Evolutionary conservation across 2,329 filamentous ascomycete genomes (phyloP).

Genomic region (Beauveria rudraprayagi): DNA sequence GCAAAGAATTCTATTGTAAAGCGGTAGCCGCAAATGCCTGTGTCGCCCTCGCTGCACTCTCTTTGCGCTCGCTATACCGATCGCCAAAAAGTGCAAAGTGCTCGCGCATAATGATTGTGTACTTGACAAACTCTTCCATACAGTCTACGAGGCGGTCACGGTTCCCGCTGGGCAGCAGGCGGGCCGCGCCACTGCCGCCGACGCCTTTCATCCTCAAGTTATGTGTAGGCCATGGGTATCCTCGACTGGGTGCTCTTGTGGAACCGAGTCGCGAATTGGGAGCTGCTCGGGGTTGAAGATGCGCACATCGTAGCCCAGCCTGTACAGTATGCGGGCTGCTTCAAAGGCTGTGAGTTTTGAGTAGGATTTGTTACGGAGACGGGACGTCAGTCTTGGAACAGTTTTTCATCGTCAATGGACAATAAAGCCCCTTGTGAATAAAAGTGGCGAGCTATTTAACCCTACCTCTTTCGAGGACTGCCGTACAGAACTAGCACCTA

Average conservation of each 20-base stretch:
- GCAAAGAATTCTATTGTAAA: background rate
- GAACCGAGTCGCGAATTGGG: constrained; percentile 55
- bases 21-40: background rate
- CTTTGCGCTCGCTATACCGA: constrained; percentile 47
- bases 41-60: background rate
- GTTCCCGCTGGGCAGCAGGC: constrained; percentile 48
- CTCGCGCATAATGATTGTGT: constrained; percentile 55
- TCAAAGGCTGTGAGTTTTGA: constrained; percentile 53
- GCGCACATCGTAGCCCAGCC: constrained; percentile 58
- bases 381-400: background rate
- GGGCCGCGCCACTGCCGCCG: constrained; percentile 37
- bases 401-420: too few species aligned
- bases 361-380: constrained; percentile 37
- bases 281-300: constrained; percentile 51
- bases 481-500: constrained; percentile 49
- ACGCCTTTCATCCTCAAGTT: constrained; percentile 43
- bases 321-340: constrained; percentile 50
- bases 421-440: background rate
- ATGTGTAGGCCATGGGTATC: constrained; percentile 54
- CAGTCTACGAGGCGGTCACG: constrained; percentile 55
- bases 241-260: constrained; percentile 53
- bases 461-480: constrained; percentile 39
- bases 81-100: constrained; percentile 54
- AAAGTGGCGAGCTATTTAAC: background rate
- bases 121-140: constrained; percentile 65